A percentile compares a stretch with the other conserved stretches of the same genome.
Conservation (phyloP, 2,329 filamentous ascomycete species). For the Pseudocercospora macadamiae region DNA sequence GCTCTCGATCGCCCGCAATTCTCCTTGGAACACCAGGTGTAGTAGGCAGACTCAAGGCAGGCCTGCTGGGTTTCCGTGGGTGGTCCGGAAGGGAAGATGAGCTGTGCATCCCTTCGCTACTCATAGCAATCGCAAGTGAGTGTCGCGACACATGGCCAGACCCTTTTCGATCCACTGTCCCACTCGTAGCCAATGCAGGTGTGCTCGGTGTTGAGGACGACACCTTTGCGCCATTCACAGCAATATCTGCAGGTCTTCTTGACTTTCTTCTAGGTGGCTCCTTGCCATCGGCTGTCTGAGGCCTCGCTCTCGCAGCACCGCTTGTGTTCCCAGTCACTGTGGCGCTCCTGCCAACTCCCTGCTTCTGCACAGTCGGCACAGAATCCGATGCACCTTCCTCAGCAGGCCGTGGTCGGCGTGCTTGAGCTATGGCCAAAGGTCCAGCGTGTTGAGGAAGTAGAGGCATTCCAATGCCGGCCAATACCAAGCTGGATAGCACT, state of each 20-base stretch:
- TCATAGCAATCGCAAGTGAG: conserved; percentile 38
- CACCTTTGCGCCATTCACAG: conserved; percentile 26
- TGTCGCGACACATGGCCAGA: conserved; percentile 28
- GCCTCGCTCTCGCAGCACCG: conserved; percentile 48
- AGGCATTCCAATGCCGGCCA: conserved; percentile 75
- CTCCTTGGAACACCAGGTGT: conserved; percentile 46
- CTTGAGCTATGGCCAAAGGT: conserved; percentile 79
- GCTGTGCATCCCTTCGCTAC: conserved; percentile 35
- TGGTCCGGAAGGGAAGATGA: conserved; percentile 40
- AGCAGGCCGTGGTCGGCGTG: conserved; percentile 70
- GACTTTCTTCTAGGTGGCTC: conserved; percentile 36
- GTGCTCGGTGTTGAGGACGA: conserved; percentile 24
- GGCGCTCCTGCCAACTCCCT: conserved; percentile 63
- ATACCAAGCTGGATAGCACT: conserved; percentile 76
- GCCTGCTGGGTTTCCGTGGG: conserved; percentile 26
- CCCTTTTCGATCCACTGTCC: conserved; percentile 5
- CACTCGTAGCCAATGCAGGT: conserved; percentile 12
- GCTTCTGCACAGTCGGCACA: conserved; percentile 56
- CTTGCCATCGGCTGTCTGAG: conserved; percentile 31
- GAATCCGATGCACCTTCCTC: conserved; percentile 65
- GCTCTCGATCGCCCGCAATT: conserved; percentile 35
- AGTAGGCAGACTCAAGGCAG: conserved; percentile 30
- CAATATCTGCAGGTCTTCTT: conserved; percentile 38
- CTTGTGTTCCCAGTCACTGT: conserved; percentile 60
- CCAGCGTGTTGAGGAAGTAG: conserved; percentile 77